Percentiles rank a stretch among this genome's conserved stretches.
Conservation (phyloP, 768 basidiomycete species). For the Russula vinacea region DNA sequence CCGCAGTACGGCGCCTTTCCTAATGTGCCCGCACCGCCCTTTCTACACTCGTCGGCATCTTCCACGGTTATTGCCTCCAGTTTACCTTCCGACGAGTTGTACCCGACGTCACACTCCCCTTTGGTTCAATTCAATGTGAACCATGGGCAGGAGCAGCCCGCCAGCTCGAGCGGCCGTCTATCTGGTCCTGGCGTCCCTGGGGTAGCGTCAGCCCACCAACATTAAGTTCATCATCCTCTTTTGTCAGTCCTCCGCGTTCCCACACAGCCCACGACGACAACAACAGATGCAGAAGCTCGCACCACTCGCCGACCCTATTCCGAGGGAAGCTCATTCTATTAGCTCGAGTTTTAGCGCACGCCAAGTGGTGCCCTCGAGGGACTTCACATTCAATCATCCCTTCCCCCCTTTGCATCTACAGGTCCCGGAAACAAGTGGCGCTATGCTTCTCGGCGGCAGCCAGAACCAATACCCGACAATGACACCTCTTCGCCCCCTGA, state of each 20-base stretch:
- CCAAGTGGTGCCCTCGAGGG: slow-evolving; percentile 11
- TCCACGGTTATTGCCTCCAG: slow-evolving; percentile 30
- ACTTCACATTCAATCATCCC: slow-evolving; percentile 23
- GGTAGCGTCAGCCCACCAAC: background rate
- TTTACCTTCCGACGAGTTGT: slow-evolving; percentile 23
- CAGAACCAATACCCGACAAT: slow-evolving; percentile 4
- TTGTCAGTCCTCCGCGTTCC: background rate
- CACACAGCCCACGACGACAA: background rate
- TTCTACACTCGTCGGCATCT: slow-evolving; percentile 36
- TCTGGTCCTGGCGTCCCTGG: slow-evolving; percentile 30
- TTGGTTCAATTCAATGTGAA: slow-evolving; percentile 14
- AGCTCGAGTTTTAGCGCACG: background rate
- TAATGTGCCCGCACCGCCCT: slow-evolving; percentile 38
- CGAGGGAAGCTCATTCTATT: background rate
- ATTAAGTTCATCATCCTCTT: slow-evolving; percentile 7
- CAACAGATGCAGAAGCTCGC: background rate
- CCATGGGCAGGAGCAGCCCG: background rate
- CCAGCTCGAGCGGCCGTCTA: slow-evolving; percentile 15
- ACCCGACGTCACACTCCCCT: slow-evolving; percentile 9
- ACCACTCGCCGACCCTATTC: background rate
- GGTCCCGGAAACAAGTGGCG: slow-evolving; percentile 9
- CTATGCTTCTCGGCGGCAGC: background rate
- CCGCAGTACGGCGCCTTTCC: slow-evolving; percentile 65
- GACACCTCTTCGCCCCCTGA: background rate
- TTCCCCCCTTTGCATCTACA: slow-evolving; percentile 23